A percentile compares a stretch with the other conserved stretches of the same genome.
These are phyloP conservation scores for Epichloe gansuensis DNA, from an alignment of 2,329 filamentous ascomycete species.

Conservation along the genomic window DNA sequence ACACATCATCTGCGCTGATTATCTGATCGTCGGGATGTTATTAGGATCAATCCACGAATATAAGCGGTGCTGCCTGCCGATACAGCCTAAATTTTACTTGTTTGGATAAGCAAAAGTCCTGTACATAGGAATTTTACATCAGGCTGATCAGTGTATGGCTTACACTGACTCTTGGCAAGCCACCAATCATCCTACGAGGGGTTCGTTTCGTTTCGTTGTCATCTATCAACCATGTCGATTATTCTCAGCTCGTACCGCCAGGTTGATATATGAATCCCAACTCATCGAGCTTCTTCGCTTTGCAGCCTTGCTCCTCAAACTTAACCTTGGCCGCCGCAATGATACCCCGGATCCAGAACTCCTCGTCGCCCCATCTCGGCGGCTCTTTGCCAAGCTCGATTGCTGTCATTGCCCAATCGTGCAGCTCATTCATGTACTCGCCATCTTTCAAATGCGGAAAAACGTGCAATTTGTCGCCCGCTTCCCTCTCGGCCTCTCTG, in stretches of 20 bases:
- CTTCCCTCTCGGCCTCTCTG: conserved; percentile 38
- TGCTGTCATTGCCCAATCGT: conserved; percentile 45
- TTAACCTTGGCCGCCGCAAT: conserved; percentile 57
- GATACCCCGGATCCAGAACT: conserved; percentile 58
- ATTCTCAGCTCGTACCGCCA: no score
- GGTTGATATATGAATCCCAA: conserved; percentile 52
- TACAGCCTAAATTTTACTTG: not conserved
- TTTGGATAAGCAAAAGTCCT: not conserved
- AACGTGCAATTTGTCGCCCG: conserved; percentile 19
- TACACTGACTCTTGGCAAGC: not conserved
- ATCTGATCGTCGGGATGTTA: not conserved
- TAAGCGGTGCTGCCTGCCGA: not conserved
- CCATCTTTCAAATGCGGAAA: conserved; percentile 37
- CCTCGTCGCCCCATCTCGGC: conserved; percentile 56
- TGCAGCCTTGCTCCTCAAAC: conserved; percentile 54
- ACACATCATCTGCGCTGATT: not conserved
- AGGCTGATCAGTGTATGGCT: not conserved
- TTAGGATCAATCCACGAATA: not conserved
- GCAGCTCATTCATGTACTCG: conserved; percentile 55
- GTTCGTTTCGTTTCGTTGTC: not conserved
- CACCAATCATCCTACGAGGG: not conserved
- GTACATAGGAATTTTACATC: not conserved
- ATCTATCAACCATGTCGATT: no score
- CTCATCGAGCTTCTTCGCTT: conserved; percentile 53
- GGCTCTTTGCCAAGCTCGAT: conserved; percentile 49